These are phyloP conservation scores for Periconia digitata DNA, from an alignment of 2,329 filamentous ascomycete genomes.

Conservation along the genomic window DNA sequence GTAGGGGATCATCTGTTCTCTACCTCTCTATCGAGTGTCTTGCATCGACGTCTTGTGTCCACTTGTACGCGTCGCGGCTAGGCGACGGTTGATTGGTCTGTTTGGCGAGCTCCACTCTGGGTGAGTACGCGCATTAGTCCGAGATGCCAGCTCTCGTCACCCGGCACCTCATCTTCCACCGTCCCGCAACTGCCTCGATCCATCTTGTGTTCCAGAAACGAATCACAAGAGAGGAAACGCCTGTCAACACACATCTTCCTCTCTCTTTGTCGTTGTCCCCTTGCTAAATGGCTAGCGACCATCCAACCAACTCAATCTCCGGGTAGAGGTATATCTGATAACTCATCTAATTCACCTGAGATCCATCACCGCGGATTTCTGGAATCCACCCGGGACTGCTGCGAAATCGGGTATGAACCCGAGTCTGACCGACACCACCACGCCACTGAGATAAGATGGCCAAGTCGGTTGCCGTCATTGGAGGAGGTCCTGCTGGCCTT, in stretches of 20 bases:
- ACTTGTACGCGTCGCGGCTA: neutral
- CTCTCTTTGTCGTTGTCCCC: too few species aligned
- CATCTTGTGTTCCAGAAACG: neutral
- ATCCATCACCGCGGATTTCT: too few species aligned
- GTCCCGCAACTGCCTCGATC: neutral
- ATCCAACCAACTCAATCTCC: neutral
- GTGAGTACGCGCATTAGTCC: neutral
- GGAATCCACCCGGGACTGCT: too few species aligned
- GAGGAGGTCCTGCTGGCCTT: slow-evolving; percentile 49
- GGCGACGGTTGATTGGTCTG: neutral
- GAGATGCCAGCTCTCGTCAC: neutral
- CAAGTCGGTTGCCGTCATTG: slow-evolving; percentile 46
- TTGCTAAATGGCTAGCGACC: too few species aligned
- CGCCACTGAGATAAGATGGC: neutral
- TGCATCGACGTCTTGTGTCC: neutral
- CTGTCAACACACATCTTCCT: too few species aligned
- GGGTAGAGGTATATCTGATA: neutral
- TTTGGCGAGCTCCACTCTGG: neutral
- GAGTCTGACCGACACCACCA: too few species aligned
- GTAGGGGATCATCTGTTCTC: too few species aligned
- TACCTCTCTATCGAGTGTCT: too few species aligned
- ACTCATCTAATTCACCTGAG: neutral
- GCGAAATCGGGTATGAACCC: too few species aligned
- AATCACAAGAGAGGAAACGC: too few species aligned
- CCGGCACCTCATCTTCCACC: neutral